Evolutionary conservation across 2,329 filamentous ascomycete species (phyloP).

Genomic region (Lasiodiplodia theobromae): DNA sequence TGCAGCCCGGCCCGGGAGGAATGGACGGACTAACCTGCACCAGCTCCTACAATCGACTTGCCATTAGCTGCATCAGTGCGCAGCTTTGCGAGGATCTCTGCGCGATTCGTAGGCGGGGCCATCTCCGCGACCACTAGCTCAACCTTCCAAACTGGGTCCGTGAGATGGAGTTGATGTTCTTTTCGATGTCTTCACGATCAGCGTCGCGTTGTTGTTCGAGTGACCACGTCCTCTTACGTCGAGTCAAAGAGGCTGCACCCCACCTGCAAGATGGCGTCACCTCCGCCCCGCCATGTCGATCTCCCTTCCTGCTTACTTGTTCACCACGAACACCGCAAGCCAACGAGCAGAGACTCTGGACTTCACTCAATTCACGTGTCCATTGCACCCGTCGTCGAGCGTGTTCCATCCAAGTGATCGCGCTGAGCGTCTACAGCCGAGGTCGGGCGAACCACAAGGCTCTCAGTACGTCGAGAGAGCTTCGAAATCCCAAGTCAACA

Average conservation of each 20-base stretch:
- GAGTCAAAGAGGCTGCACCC: slow-evolving; percentile 13
- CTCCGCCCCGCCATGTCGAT: slow-evolving; percentile 20
- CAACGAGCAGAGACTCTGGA: background rate
- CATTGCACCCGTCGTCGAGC: background rate
- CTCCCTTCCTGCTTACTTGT: slow-evolving; percentile 16
- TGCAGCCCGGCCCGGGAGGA: background rate
- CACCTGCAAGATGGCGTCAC: slow-evolving; percentile 27
- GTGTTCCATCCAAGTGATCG: background rate
- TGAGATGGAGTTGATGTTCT: background rate
- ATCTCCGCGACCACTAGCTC: slow-evolving; percentile 45
- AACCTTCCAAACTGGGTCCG: slow-evolving; percentile 19
- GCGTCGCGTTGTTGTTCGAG: slow-evolving; percentile 6
- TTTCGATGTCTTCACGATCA: background rate
- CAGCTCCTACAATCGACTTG: slow-evolving; percentile 70
- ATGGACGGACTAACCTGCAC: slow-evolving; percentile 57
- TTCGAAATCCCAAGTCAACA: background rate
- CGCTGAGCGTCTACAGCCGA: background rate
- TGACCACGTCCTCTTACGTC: background rate
- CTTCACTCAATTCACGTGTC: background rate
- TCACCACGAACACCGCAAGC: slow-evolving; percentile 1
- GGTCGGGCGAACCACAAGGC: too few species aligned
- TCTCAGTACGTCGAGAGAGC: too few species aligned
- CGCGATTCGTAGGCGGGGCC: slow-evolving; percentile 64
- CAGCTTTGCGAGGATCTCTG: slow-evolving; percentile 63
- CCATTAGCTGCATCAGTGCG: slow-evolving; percentile 62